A percentile compares a stretch with the other conserved stretches of the same genome.
phyloP scores from a whole-genome alignment of 805 yeast genomes.

The Osmozyma mogii region DNA sequence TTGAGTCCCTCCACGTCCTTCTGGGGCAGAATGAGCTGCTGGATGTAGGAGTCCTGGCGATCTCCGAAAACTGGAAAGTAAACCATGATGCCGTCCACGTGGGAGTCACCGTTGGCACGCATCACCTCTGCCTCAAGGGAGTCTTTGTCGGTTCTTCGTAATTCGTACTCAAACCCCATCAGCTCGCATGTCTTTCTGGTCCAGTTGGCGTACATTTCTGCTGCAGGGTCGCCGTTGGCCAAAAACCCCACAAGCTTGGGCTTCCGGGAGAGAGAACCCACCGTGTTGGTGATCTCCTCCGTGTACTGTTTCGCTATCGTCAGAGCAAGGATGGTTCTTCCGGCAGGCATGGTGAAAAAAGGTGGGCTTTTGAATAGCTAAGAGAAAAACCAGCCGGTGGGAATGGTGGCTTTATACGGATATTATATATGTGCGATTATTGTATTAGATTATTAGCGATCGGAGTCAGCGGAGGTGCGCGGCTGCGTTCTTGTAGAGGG shows the following conservation, averaged over 20 bases:
- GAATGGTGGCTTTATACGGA: no score
- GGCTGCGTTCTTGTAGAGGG: conserved; percentile 78
- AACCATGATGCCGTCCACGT: conserved; percentile 88
- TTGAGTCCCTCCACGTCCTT: conserved; percentile 96
- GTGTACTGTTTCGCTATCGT: conserved; percentile 76
- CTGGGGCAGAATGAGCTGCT: conserved; percentile 83
- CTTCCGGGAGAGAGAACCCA: conserved; percentile 40
- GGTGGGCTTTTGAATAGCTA: no score
- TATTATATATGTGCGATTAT: no score
- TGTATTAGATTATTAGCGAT: no score
- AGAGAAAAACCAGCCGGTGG: no score
- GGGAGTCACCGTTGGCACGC: conserved; percentile 69
- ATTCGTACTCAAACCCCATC: conserved; percentile 78
- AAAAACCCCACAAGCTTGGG: conserved; percentile 87
- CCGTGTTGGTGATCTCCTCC: conserved; percentile 59
- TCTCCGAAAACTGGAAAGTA: conserved; percentile 97
- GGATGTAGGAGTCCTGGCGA: conserved; percentile 90
- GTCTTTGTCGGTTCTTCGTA: conserved; percentile 68
- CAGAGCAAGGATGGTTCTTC: conserved; percentile 81
- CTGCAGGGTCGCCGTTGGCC: conserved; percentile 93
- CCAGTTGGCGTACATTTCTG: conserved; percentile 92
- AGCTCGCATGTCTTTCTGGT: conserved; percentile 84
- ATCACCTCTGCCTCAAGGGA: conserved; percentile 77
- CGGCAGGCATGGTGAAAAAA: conserved; percentile 49
- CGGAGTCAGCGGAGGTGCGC: conserved; percentile 88